Percentiles rank a stretch among this genome's conserved stretches.
Evolutionary conservation across 2,329 filamentous ascomycete genomes (phyloP).

Genomic region (Colletotrichum sp.): DNA sequence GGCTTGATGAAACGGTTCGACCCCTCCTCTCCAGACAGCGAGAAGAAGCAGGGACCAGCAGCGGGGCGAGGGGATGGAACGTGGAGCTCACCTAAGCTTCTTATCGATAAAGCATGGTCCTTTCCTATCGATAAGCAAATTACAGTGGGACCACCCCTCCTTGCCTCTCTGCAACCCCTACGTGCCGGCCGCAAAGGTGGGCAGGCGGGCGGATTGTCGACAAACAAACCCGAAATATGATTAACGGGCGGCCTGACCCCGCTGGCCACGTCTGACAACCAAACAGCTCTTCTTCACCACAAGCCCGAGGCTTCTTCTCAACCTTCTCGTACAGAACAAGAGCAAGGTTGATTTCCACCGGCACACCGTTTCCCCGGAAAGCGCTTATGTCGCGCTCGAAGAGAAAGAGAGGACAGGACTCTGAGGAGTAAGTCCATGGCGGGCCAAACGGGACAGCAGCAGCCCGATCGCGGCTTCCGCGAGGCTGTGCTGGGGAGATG

Average conservation of each 20-base stretch:
- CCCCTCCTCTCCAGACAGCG: constrained; percentile 16
- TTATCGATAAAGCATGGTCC: constrained; percentile 10
- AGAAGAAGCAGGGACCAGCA: not conserved
- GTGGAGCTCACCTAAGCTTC: not conserved
- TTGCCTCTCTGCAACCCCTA: no score
- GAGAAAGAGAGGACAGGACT: constrained; percentile 11
- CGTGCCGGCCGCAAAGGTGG: not conserved
- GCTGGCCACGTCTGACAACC: not conserved
- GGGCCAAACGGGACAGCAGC: not conserved
- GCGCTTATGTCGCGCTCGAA: constrained; percentile 20
- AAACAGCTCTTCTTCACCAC: not conserved
- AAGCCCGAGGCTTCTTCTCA: not conserved
- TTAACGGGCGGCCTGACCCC: not conserved
- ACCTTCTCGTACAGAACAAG: not conserved
- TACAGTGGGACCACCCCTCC: not conserved
- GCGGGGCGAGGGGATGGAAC: not conserved
- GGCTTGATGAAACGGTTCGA: constrained; percentile 9
- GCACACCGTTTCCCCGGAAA: not conserved
- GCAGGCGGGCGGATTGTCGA: not conserved
- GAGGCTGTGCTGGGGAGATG: constrained; percentile 38
- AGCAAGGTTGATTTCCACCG: not conserved
- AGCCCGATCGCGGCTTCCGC: constrained; percentile 20
- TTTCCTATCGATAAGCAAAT: constrained; percentile 1
- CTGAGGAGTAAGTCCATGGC: constrained; percentile 21
- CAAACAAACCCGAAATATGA: not conserved